Conservation (phyloP, 352 stramenopile species). For the Globisporangium nagaii region DNA sequence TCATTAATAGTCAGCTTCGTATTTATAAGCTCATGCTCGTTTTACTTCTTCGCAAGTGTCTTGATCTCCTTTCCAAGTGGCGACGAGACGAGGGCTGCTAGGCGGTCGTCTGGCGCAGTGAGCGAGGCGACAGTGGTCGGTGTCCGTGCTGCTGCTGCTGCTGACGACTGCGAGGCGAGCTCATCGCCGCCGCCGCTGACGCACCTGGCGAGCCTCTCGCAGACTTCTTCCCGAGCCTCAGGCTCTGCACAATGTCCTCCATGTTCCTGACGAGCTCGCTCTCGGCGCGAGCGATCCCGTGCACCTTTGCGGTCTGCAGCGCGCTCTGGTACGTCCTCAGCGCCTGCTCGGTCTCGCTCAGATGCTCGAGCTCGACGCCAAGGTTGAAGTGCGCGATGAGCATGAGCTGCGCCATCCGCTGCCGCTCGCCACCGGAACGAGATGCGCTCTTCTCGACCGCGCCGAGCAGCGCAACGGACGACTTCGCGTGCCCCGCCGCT, state of each 20-base stretch:
- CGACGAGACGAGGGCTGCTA: too few relatives aligned
- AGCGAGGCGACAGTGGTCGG: background rate
- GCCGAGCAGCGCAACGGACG: conserved; percentile 26
- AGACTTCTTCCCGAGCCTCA: background rate
- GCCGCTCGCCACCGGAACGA: too few relatives aligned
- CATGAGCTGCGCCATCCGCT: conserved; percentile 20
- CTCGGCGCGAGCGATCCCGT: conserved; percentile 8
- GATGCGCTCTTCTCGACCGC: background rate
- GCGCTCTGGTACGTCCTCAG: conserved; percentile 18
- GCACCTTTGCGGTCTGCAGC: conserved; percentile 13
- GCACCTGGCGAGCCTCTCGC: too few relatives aligned
- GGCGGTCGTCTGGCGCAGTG: background rate
- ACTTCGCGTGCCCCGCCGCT: conserved; percentile 38
- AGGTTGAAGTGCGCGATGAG: conserved; percentile 57
- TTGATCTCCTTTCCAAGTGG: too few relatives aligned
- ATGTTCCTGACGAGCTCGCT: conserved; percentile 22
- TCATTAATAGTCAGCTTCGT: too few relatives aligned
- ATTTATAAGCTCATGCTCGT: too few relatives aligned
- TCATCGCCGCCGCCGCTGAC: background rate
- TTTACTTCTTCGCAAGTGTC: too few relatives aligned
- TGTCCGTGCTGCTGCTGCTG: background rate
- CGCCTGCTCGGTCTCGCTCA: conserved; percentile 19
- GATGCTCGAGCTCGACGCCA: conserved; percentile 53
- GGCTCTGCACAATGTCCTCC: conserved; percentile 11
- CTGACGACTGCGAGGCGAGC: conserved; percentile 1